Evolutionary conservation across 495 filamentous ascomycete genomes (phyloP).

Genomic region (Annulohypoxylon moriforme): DNA sequence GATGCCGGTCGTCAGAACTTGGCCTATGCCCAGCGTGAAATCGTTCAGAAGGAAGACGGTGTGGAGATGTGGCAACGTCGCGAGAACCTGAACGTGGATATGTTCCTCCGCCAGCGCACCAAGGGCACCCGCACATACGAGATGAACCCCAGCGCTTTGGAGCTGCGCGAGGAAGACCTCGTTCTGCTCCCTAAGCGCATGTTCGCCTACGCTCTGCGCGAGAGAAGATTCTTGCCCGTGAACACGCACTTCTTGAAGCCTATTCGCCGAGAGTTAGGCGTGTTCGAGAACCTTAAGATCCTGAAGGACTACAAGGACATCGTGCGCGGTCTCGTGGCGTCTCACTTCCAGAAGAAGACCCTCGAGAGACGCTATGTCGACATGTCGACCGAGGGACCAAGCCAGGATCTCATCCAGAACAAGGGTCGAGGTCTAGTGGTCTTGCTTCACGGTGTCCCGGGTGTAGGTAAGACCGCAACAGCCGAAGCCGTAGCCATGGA

Average conservation of each 20-base stretch:
- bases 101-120: conserved; percentile 48
- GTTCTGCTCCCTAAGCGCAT: conserved; percentile 54
- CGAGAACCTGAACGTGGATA: conserved; percentile 47
- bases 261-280: conserved; percentile 56
- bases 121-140: conserved; percentile 42
- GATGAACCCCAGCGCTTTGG: conserved; percentile 31
- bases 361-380: conserved; percentile 69
- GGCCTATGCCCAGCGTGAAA: conserved; percentile 44
- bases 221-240: conserved; percentile 53
- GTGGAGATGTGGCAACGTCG: conserved; percentile 48
- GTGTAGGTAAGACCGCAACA: conserved; percentile 71
- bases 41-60: conserved; percentile 46
- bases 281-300: conserved; percentile 67
- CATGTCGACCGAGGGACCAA: conserved; percentile 51
- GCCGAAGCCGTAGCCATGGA: conserved; percentile 64
- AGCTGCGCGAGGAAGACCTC: conserved; percentile 50
- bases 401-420: conserved; percentile 69
- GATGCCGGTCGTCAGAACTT: conserved; percentile 38
- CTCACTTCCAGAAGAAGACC: conserved; percentile 53
- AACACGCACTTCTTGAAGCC: conserved; percentile 53
- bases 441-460: conserved; percentile 65
- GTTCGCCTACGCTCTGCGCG: conserved; percentile 54
- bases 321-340: conserved; percentile 62
- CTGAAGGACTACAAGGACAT: conserved; percentile 63
- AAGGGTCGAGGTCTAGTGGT: conserved; percentile 68